Evolutionary conservation across 169 alveolate species (phyloP), one percentile per base, ranked within the genome.

Genomic region (Cryptosporidium bovis): DNA sequence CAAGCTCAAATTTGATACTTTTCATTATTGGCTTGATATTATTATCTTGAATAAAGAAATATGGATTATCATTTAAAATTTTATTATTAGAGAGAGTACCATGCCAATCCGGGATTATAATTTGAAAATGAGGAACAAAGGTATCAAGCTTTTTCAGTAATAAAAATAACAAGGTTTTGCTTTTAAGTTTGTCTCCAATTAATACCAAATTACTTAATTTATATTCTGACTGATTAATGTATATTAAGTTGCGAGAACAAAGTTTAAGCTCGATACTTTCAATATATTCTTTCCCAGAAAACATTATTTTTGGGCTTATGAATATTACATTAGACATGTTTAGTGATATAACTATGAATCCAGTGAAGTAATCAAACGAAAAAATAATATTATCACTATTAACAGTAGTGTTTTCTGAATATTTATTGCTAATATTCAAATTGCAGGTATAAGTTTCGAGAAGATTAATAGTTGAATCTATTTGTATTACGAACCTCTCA

Each of bases 101-200:
- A 10, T 51, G 27, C 83, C 83, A 69, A 64, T 69, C 83, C 18
- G 44, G 51, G 29, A 69, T 15, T 53, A 53, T 53, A 13, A 53
- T n/a, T 53, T 53, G 64, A 53, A n/a, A 53, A 13, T 53, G 29
- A 7, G 29, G 20, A 20, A 12, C 6, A 7, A 53, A 53, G 12
- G 20, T 53, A 53, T 53, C 29, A 16, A 53, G 4, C 20, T 13
- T 53, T 53, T n/a, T 3, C 2, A 53, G 12, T 53, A 53, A 53
- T 5, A 53, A 3, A 53, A 53, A 53, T 13, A 53, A 53, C 12
- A n/a, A n/a, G 4, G 64, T 53, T 0, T 13, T 5, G 4, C 12
- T 53, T 53, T 53, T 53, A 53, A 53, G 29, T n/a, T 53, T 5
- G 1, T 53, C 20, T 3, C 29, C 29, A 53, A 53, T 53, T 53